These are phyloP conservation scores for Colletotrichum somersetense DNA, from an alignment of 2,329 filamentous ascomycete genomes.

Conservation along the genomic window DNA sequence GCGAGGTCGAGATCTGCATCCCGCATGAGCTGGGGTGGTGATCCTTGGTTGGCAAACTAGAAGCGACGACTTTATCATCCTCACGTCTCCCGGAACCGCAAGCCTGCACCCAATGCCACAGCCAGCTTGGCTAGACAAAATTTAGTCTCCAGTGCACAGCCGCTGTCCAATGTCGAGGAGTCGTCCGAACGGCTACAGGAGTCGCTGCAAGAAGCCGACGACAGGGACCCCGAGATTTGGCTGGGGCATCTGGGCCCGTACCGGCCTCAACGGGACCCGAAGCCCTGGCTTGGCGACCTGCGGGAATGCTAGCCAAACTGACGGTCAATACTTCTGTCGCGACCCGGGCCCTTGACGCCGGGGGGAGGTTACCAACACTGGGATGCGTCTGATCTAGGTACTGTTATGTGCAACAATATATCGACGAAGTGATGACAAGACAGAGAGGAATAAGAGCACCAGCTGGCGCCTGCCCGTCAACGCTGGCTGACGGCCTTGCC, in stretches of 20 bases:
- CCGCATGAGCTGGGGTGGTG: not conserved
- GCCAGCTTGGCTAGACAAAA: not conserved
- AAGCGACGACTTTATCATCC: not conserved
- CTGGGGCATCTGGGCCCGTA: not conserved
- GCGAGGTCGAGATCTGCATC: not conserved
- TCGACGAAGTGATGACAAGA: not conserved
- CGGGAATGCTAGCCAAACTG: slow-evolving; percentile 2
- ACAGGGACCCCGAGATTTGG: not conserved
- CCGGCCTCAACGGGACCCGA: slow-evolving; percentile 14
- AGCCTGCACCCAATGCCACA: not conserved
- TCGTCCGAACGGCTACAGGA: not conserved
- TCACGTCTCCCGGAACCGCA: not conserved
- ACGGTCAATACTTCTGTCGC: not conserved
- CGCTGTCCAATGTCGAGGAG: too few relatives aligned
- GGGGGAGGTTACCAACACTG: too few relatives aligned
- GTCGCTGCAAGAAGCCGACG: slow-evolving; percentile 17
- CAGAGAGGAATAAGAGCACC: not conserved
- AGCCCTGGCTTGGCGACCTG: slow-evolving; percentile 16
- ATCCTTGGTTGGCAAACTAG: not conserved
- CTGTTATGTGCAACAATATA: too few relatives aligned
- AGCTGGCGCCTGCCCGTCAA: not conserved
- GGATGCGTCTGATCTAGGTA: too few relatives aligned
- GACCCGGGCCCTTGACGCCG: not conserved
- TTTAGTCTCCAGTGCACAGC: not conserved
- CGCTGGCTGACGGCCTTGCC: not conserved